Evolutionary conservation across 768 basidiomycete species (phyloP).

Genomic region (Wakefieldia striispora): DNA sequence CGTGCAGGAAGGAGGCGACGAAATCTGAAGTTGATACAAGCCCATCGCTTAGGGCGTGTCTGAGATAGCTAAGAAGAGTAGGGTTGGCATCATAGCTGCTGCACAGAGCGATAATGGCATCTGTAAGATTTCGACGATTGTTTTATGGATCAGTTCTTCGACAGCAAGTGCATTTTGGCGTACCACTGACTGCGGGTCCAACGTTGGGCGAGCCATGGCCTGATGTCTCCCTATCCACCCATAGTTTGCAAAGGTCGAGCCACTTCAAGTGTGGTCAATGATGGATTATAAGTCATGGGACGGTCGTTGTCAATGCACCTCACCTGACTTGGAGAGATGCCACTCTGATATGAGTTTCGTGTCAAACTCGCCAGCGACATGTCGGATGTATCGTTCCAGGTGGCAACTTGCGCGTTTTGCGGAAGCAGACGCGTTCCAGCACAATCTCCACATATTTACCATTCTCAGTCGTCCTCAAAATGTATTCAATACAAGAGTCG

Average conservation of each 20-base stretch:
- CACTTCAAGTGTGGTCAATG: conserved; percentile 48
- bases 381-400: not conserved
- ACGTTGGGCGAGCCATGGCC: conserved; percentile 38
- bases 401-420: not conserved
- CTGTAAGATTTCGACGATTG: conserved; percentile 35
- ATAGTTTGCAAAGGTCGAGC: conserved; percentile 61
- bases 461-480: too few species aligned
- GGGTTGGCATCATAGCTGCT: conserved; percentile 69
- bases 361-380: conserved; percentile 75
- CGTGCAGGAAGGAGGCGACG: conserved; percentile 64
- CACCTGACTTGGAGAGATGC: conserved; percentile 63
- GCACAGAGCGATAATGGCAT: conserved; percentile 67
- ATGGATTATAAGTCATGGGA: conserved; percentile 2
- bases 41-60: conserved; percentile 52
- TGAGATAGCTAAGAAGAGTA: conserved; percentile 64
- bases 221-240: conserved; percentile 48
- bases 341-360: conserved; percentile 71
- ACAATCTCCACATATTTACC: too few species aligned
- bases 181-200: conserved; percentile 64
- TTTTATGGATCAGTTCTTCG: conserved; percentile 2
- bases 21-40: conserved; percentile 59
- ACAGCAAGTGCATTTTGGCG: conserved; percentile 1
- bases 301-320: conserved; percentile 14
- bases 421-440: not conserved
- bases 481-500: too few species aligned